A percentile compares a stretch with the other conserved stretches of the same genome.
These are phyloP conservation scores for Aspergillus unguis DNA, from an alignment of 2,329 filamentous ascomycete species.

Conservation along the genomic window DNA sequence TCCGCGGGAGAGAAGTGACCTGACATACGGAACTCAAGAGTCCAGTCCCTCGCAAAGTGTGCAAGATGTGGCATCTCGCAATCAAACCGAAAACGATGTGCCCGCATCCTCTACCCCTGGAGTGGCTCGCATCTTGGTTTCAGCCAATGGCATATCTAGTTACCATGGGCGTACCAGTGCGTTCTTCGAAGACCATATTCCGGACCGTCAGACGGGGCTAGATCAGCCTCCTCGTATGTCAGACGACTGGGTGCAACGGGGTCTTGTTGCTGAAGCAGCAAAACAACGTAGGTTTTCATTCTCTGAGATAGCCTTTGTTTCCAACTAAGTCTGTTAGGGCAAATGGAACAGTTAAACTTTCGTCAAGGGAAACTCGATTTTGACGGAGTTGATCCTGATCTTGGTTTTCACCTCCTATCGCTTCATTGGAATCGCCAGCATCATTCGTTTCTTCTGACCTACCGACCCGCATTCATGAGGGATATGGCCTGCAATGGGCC, in stretches of 20 bases:
- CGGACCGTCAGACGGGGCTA: neutral
- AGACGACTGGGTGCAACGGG: conserved; percentile 1
- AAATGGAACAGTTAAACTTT: conserved; percentile 51
- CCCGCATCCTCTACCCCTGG: conserved; percentile 5
- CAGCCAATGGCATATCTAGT: conserved; percentile 23
- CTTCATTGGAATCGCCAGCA: conserved; percentile 56
- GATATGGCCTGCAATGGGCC: conserved; percentile 34
- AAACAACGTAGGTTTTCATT: neutral
- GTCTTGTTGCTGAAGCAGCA: neutral
- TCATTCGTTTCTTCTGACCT: conserved; percentile 44
- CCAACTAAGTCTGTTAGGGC: conserved; percentile 27
- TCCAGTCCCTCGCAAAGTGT: no score
- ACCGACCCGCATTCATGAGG: conserved; percentile 15
- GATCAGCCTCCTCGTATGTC: neutral
- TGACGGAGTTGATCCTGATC: conserved; percentile 52
- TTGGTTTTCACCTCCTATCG: conserved; percentile 52
- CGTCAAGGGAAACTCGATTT: conserved; percentile 46
- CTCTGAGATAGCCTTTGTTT: no score
- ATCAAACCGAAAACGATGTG: conserved; percentile 12
- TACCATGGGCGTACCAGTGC: conserved; percentile 1
- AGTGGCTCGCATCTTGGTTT: conserved; percentile 21
- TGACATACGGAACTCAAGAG: no score
- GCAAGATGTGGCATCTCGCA: no score
- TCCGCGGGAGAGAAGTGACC: neutral
- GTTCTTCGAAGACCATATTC: neutral